Base-by-base conservation (phyloP, 768 basidiomycete species). In the Basidioascus undulatus region DNA sequence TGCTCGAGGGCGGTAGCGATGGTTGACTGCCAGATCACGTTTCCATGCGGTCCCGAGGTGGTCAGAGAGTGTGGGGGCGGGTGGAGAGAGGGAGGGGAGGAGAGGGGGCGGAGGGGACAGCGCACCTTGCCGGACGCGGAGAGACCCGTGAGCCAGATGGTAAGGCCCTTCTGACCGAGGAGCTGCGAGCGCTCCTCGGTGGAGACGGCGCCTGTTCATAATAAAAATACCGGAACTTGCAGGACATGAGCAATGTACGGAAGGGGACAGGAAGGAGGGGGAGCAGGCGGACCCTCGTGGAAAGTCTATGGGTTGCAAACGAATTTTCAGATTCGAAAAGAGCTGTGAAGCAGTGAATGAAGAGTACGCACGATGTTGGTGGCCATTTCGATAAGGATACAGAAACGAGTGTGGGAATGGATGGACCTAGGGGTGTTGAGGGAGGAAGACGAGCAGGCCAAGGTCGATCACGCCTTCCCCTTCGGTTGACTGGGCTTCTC, bases 1-100 rank as follows among this genome's bases (percentile, higher is more conserved):
- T 92, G 86, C 59, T 98, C 92, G 44, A 98, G 67, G 18, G 92
- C 92, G 51, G 83, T 89, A 5, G 82, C 92, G 49, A 98, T 81
- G 21, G 89, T 96, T 6, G 86, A 94, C 84, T 96, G 30, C 53
- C 53, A 13, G 53, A 54, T 1, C 47, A 11, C 15, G 9, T 12
- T 19, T 41, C 18, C 7, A 20, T 43, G 35, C 12, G 10, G 23
- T n/a, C n/a, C n/a, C n/a, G n/a, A n/a, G n/a, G n/a, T n/a, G n/a
- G n/a, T n/a, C n/a, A n/a, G n/a, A n/a, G 11, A 34, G n/a, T 9
- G n/a, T 11, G 35, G 10, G 18, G n/a, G 27, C 9, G 10, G 33
- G 8, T 23, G 15, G 27, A 15, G 12, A 28, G 37, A 30, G n/a
- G 19, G 11, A 40, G 23, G 30, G 10, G 31, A 4, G 18, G 8